Percentiles rank a stretch among this genome's conserved stretches.
Evolutionary conservation across 2,329 filamentous ascomycete genomes (phyloP).

Genomic region (Cytospora mali): DNA sequence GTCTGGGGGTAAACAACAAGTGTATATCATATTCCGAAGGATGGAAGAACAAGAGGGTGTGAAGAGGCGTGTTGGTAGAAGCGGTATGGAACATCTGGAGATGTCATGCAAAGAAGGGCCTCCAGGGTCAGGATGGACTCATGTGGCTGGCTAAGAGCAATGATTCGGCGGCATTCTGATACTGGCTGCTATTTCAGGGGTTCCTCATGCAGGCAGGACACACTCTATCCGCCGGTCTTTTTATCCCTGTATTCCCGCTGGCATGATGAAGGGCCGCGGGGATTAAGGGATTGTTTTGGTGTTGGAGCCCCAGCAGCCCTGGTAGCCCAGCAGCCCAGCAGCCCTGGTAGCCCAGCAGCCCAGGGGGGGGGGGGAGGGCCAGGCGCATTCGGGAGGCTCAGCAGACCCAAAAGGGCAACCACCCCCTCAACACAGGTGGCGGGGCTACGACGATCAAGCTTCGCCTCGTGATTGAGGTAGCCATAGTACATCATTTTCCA

Average conservation of each 20-base stretch:
- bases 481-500: neutral
- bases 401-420: neutral
- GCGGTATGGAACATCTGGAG: neutral
- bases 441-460: neutral
- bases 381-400: neutral
- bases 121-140: neutral
- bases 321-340: no score
- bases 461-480: neutral
- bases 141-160: neutral
- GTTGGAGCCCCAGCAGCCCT: no score
- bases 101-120: neutral
- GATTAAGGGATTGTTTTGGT: neutral
- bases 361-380: no score
- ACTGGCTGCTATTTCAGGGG: neutral
- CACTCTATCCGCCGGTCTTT: neutral
- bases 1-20: slow-evolving; percentile 5
- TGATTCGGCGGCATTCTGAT: neutral
- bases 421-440: neutral
- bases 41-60: neutral
- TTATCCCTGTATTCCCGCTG: neutral
- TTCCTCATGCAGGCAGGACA: neutral
- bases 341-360: no score
- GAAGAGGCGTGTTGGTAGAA: neutral
- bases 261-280: neutral
- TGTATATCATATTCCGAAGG: neutral